phyloP scores from a whole-genome alignment of 495 filamentous ascomycete species.

The Penicillium subrubescens region DNA sequence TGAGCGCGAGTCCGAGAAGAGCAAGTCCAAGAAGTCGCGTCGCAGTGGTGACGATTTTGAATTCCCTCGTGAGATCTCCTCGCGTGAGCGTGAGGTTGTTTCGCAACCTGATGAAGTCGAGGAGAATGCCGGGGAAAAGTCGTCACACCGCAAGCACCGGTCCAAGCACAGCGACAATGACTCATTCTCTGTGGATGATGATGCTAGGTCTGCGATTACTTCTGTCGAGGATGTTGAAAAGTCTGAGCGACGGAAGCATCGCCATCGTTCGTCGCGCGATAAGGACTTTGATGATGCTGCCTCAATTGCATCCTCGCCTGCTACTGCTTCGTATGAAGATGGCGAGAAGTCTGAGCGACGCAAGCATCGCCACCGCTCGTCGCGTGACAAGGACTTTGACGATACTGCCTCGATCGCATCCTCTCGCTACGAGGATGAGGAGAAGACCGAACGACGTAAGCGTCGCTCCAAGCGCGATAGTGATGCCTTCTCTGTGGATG shows the following conservation, averaged over 20 bases:
- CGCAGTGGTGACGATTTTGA: conserved; percentile 30
- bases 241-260: conserved; percentile 24
- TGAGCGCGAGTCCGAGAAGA: conserved; percentile 17
- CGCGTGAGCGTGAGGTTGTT: neutral
- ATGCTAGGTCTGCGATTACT: conserved; percentile 24
- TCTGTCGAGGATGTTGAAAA: conserved; percentile 20
- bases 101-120: conserved; percentile 13
- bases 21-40: conserved; percentile 26
- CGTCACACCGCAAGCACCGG: conserved; percentile 31
- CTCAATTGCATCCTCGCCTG: conserved; percentile 39
- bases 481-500: conserved; percentile 19
- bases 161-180: conserved; percentile 34
- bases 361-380: conserved; percentile 26
- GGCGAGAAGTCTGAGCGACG: conserved; percentile 24
- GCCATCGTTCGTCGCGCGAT: conserved; percentile 16
- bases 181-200: conserved; percentile 17
- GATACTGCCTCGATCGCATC: conserved; percentile 40
- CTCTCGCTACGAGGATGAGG: conserved; percentile 20
- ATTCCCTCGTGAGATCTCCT: conserved; percentile 14
- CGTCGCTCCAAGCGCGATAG: conserved; percentile 37
- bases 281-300: conserved; percentile 35
- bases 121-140: conserved; percentile 19
- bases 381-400: conserved; percentile 24
- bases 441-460: conserved; percentile 29
- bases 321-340: conserved; percentile 7